phyloP scores from a whole-genome alignment of 2,329 filamentous ascomycete genomes.

The Paecilomyces variotii region DNA sequence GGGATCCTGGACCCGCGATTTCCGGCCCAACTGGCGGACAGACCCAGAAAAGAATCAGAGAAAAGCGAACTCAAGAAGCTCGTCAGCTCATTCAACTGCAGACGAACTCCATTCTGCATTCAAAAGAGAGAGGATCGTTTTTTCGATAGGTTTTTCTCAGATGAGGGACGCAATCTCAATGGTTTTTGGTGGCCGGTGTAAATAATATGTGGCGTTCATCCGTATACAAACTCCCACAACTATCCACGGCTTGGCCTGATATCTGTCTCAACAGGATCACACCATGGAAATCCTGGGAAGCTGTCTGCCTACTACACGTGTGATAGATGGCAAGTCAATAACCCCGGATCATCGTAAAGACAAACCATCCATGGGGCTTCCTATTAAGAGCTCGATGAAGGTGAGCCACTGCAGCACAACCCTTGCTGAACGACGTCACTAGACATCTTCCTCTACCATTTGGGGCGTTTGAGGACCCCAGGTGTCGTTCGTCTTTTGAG shows the following conservation, averaged over 20 bases:
- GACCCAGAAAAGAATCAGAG: background rate
- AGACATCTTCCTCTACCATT: background rate
- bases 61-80: background rate
- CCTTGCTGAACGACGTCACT: background rate
- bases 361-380: background rate
- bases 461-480: background rate
- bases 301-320: background rate
- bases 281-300: background rate
- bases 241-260: background rate
- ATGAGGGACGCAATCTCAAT: background rate
- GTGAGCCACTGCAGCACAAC: background rate
- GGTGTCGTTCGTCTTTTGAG: background rate
- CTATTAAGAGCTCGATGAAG: background rate
- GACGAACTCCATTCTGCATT: background rate
- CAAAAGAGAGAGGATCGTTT: background rate
- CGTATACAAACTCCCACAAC: background rate
- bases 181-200: background rate
- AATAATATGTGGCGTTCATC: background rate
- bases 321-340: background rate
- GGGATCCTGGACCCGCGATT: background rate
- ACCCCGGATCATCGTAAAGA: background rate
- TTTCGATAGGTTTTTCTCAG: background rate
- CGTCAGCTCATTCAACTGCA: background rate
- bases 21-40: background rate
- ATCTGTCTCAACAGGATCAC: background rate